Evolutionary conservation across 2,329 filamentous ascomycete species (phyloP).

Genomic region (Hymenoscyphus fructigenus): DNA sequence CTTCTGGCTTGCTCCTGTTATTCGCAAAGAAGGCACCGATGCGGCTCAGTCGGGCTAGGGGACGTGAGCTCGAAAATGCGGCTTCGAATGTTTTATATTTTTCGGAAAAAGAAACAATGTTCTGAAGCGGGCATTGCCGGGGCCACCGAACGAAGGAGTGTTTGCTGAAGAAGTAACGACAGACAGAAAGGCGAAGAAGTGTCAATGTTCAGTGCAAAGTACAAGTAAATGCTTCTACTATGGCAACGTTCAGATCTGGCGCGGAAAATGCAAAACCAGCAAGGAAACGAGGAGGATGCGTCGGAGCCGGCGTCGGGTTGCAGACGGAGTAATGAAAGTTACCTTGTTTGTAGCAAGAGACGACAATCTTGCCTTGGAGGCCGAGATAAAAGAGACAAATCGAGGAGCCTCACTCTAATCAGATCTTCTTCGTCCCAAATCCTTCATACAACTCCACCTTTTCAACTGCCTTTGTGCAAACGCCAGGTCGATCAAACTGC

Average conservation of each 20-base stretch:
- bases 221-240: neutral
- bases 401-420: neutral
- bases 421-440: neutral
- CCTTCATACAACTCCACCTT: constrained; percentile 1
- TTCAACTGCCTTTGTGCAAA: neutral
- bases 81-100: neutral
- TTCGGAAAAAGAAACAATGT: constrained; percentile 5
- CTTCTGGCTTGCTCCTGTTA: neutral
- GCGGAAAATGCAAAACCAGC: neutral
- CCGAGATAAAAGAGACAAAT: neutral
- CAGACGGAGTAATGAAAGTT: neutral
- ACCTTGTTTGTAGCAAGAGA: neutral
- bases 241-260: neutral
- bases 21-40: neutral
- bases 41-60: neutral
- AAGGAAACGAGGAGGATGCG: neutral
- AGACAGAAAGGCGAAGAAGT: neutral
- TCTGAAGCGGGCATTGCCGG: neutral
- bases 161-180: neutral
- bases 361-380: neutral
- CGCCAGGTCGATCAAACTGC: neutral
- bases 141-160: neutral
- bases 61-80: constrained; percentile 1
- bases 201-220: neutral
- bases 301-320: constrained; percentile 1